Conservation (phyloP, 768 basidiomycete species). For the Galerina marginata region DNA sequence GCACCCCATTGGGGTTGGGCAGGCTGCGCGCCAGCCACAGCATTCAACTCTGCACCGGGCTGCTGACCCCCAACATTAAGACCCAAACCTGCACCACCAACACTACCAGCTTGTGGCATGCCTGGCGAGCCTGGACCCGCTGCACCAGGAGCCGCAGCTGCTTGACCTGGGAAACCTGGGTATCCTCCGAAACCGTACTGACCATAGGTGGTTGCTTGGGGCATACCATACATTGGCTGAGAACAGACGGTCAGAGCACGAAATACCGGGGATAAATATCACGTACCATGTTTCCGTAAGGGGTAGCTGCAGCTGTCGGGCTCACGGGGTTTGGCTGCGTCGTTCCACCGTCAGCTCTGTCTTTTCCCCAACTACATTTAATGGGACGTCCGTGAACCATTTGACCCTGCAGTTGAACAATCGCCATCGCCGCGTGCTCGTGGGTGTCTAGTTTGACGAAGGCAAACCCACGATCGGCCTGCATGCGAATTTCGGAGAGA, state of each 20-base stretch:
- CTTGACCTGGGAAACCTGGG: slow-evolving; percentile 69
- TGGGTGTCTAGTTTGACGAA: slow-evolving; percentile 99
- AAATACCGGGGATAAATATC: not conserved
- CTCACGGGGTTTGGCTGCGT: slow-evolving; percentile 58
- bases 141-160: slow-evolving; percentile 51
- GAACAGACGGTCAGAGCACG: slow-evolving; percentile 9
- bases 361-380: slow-evolving; percentile 99
- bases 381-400: slow-evolving; percentile 97
- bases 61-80: slow-evolving; percentile 61
- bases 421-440: slow-evolving; percentile 98
- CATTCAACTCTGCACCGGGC: slow-evolving; percentile 58
- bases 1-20: slow-evolving; percentile 80
- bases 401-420: slow-evolving; percentile 95
- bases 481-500: slow-evolving; percentile 98
- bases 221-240: slow-evolving; percentile 91
- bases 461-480: slow-evolving; percentile 97
- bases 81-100: slow-evolving; percentile 60
- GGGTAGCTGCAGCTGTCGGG: slow-evolving; percentile 63
- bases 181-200: slow-evolving; percentile 80
- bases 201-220: slow-evolving; percentile 79
- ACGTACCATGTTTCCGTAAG: slow-evolving; percentile 84
- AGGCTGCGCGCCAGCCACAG: slow-evolving; percentile 55
- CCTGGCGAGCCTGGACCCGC: slow-evolving; percentile 58
- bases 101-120: slow-evolving; percentile 61
- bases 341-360: slow-evolving; percentile 77